A percentile compares a stretch with the other conserved stretches of the same genome.
phyloP scores from a whole-genome alignment of 2,329 filamentous ascomycete species.

The Ophiostoma ulmi region DNA sequence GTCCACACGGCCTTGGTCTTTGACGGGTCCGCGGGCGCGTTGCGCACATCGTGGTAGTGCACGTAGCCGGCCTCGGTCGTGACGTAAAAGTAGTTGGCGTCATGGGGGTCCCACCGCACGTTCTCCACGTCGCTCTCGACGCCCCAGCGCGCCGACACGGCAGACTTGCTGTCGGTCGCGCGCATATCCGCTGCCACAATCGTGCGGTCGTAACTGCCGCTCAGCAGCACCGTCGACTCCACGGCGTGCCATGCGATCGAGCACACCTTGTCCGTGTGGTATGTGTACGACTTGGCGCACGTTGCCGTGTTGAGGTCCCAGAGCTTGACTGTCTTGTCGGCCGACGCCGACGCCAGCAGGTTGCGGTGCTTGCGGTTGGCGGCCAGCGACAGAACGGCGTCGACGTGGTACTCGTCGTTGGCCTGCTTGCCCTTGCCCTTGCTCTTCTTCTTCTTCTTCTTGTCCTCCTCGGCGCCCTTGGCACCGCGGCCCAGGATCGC shows the following conservation, averaged over 20 bases:
- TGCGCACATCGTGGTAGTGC: constrained; percentile 85
- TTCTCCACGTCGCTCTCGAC: constrained; percentile 95
- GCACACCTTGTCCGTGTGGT: constrained; percentile 98
- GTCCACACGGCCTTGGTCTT: constrained; percentile 86
- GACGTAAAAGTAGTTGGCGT: constrained; percentile 89
- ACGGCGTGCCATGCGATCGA: constrained; percentile 87
- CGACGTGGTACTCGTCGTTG: constrained; percentile 89
- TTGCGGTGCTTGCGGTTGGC: constrained; percentile 93
- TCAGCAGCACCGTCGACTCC: constrained; percentile 83
- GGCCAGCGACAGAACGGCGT: constrained; percentile 84
- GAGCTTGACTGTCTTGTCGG: constrained; percentile 94
- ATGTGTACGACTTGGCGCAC: constrained; percentile 90
- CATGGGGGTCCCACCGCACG: constrained; percentile 87
- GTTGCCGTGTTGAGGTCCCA: constrained; percentile 92
- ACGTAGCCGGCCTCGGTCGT: constrained; percentile 88
- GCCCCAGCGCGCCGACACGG: constrained; percentile 76
- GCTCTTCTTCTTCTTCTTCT: constrained; percentile 74
- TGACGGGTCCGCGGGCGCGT: constrained; percentile 65
- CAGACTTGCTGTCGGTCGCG: constrained; percentile 59
- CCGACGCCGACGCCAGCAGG: constrained; percentile 87
- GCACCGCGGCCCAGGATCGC: constrained; percentile 79
- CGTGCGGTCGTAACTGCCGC: constrained; percentile 91
- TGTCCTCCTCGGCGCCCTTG: constrained; percentile 40
- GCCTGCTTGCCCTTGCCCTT: constrained; percentile 85
- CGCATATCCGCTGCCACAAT: constrained; percentile 95